Conservation (phyloP, 176 grass and related monocot species). For the Metroxylon sagu region DNA sequence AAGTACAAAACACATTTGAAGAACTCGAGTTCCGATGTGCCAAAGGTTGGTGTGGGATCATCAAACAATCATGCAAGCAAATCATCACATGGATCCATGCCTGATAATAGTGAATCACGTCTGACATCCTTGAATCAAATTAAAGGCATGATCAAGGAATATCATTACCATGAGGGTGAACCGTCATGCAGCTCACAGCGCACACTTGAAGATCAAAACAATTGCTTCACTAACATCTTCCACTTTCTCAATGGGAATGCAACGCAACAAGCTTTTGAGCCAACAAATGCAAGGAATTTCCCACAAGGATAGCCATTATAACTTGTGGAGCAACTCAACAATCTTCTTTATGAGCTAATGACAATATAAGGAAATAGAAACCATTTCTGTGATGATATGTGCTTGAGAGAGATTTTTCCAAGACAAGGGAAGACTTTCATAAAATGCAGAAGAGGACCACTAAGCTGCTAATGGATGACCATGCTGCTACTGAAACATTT, state of each 20-base stretch:
- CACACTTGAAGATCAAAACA: conserved; percentile 18
- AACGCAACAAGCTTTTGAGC: conserved; percentile 7
- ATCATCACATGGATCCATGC: background rate
- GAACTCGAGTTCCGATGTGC: conserved; percentile 4
- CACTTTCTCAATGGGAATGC: conserved; percentile 24
- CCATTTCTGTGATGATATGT: too few relatives aligned
- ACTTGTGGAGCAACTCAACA: too few relatives aligned
- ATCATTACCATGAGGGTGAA: conserved; percentile 20
- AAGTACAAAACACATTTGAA: conserved; percentile 24
- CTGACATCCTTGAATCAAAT: conserved; percentile 11
- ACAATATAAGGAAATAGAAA: too few relatives aligned
- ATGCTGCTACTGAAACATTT: too few relatives aligned
- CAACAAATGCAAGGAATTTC: too few relatives aligned
- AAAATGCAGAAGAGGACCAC: too few relatives aligned
- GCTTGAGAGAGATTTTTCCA: too few relatives aligned
- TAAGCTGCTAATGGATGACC: too few relatives aligned
- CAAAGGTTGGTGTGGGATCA: background rate
- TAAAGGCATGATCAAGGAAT: conserved; percentile 23
- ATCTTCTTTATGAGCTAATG: too few relatives aligned
- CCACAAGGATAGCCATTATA: too few relatives aligned
- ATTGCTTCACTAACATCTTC: background rate
- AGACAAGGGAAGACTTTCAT: too few relatives aligned
- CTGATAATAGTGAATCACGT: background rate
- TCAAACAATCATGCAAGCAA: conserved; percentile 5
- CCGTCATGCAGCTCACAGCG: conserved; percentile 28